Conservation (phyloP, 2,329 filamentous ascomycete species). For the Diaporthe capsici region DNA sequence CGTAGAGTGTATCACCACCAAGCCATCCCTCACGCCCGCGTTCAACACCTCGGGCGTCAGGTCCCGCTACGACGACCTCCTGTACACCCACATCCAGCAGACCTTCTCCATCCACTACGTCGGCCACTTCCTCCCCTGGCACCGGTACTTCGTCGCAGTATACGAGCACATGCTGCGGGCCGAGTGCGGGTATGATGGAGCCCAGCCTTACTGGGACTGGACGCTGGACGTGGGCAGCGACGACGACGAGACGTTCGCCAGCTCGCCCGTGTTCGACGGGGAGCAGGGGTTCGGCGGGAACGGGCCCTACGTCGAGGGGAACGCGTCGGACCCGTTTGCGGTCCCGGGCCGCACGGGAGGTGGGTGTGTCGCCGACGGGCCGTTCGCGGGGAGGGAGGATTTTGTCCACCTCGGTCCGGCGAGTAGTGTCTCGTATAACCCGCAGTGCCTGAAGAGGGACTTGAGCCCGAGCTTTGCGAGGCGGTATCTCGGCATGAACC, state of each 20-base stretch:
- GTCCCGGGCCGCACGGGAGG: background rate
- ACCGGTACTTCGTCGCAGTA: conserved; percentile 49
- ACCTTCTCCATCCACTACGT: background rate
- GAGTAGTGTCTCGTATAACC: background rate
- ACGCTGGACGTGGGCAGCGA: conserved; percentile 45
- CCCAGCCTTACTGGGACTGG: conserved; percentile 43
- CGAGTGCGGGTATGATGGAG: conserved; percentile 52
- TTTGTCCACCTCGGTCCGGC: background rate
- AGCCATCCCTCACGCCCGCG: background rate
- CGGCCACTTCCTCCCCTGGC: conserved; percentile 46
- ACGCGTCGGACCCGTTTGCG: conserved; percentile 19
- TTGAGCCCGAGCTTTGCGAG: background rate
- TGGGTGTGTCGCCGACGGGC: background rate
- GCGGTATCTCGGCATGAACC: background rate
- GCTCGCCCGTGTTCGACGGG: background rate
- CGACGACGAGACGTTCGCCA: background rate
- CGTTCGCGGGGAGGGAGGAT: background rate
- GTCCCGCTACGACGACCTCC: background rate
- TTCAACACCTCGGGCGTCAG: background rate
- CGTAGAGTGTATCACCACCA: background rate
- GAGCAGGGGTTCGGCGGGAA: conserved; percentile 33
- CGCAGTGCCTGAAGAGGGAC: conserved; percentile 1
- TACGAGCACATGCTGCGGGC: conserved; percentile 51
- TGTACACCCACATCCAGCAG: background rate
- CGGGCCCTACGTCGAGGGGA: conserved; percentile 49